Conservation (phyloP, 495 filamentous ascomycete species). For the Hypoxylon crocopeplum region DNA sequence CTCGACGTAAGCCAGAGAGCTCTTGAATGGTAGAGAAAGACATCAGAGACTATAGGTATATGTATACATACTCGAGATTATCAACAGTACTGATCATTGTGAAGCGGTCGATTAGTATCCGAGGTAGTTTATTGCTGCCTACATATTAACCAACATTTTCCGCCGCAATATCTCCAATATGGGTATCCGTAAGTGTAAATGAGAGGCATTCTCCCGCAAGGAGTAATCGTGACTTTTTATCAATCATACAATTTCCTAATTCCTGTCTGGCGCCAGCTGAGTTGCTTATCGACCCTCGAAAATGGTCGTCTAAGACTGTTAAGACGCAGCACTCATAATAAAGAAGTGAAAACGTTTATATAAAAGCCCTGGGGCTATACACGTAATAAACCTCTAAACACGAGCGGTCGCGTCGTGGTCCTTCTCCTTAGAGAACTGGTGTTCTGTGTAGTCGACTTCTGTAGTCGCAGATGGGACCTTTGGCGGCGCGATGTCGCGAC, state of each 20-base stretch:
- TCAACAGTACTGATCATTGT: not conserved
- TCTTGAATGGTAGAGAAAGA: too few relatives aligned
- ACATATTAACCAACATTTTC: not conserved
- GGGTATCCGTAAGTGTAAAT: conserved; percentile 26
- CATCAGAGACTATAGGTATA: too few relatives aligned
- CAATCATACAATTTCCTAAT: not conserved
- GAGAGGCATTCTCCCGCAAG: conserved; percentile 12
- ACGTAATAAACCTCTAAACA: conserved; percentile 14
- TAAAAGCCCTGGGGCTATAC: not conserved
- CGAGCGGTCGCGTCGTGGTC: conserved; percentile 33
- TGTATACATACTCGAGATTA: too few relatives aligned
- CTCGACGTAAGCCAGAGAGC: too few relatives aligned
- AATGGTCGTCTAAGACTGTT: too few relatives aligned
- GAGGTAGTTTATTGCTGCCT: not conserved
- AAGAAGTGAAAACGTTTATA: not conserved
- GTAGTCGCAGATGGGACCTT: conserved; percentile 23
- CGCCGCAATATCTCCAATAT: not conserved
- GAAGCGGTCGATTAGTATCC: conserved; percentile 1
- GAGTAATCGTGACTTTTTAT: not conserved
- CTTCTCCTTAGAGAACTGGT: conserved; percentile 37
- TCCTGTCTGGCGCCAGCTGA: too few relatives aligned
- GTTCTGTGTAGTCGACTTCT: conserved; percentile 28
- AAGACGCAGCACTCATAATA: too few relatives aligned
- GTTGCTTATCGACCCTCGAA: too few relatives aligned
- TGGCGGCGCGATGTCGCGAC: conserved; percentile 47